phyloP scores from a whole-genome alignment of 306 rosid genomes.

The Castanospermum australe region DNA sequence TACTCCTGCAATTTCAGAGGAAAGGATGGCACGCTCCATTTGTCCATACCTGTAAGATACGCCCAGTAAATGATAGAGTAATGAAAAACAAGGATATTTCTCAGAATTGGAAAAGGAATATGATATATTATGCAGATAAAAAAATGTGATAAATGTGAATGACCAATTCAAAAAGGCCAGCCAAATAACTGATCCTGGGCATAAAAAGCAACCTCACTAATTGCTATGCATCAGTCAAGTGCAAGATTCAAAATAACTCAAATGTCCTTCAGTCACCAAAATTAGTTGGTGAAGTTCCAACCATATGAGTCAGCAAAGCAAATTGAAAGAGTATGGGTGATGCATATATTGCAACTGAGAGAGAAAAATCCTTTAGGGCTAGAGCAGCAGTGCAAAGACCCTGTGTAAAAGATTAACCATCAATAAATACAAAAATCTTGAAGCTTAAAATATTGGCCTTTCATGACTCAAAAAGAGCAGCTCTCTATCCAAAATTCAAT shows the following conservation, averaged over 20 bases:
- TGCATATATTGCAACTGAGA: background rate
- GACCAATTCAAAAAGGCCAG: slow-evolving; percentile 8
- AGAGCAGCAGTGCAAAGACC: background rate
- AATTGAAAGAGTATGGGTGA: background rate
- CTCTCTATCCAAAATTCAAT: background rate
- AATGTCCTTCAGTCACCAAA: background rate
- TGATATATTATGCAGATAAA: background rate
- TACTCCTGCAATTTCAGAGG: slow-evolving; percentile 87
- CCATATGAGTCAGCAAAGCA: too few species aligned
- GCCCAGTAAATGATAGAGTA: slow-evolving; percentile 24
- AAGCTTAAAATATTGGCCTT: background rate
- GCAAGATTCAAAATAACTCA: background rate
- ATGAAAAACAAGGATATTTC: slow-evolving; percentile 26
- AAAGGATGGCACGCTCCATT: slow-evolving; percentile 97
- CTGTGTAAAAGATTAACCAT: background rate
- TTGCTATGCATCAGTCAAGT: background rate
- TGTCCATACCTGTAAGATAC: slow-evolving; percentile 79
- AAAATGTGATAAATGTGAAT: background rate
- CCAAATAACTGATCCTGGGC: background rate
- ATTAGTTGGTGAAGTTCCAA: too few species aligned
- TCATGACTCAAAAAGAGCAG: background rate
- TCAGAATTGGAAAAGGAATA: background rate
- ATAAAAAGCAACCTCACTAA: background rate
- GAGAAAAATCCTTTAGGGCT: background rate
- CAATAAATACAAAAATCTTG: background rate